Conservation (phyloP, 208 protist species). For the Acanthamoeba lugdunensis region DNA sequence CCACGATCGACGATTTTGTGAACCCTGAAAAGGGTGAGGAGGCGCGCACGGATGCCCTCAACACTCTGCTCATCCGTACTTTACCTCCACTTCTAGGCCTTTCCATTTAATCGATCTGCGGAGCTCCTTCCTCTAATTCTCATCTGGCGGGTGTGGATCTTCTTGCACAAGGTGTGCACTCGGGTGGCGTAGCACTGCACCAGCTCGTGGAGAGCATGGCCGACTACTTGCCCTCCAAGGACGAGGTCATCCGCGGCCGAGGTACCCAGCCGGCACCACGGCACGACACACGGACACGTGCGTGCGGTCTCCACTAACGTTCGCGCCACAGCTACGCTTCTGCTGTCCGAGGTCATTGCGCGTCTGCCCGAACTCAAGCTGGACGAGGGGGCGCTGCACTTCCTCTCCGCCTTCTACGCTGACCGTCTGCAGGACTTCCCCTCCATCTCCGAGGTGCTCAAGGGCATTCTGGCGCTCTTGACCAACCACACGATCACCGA, state of each 20-base stretch:
- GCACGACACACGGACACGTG: background rate
- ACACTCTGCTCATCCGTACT: background rate
- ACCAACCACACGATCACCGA: background rate
- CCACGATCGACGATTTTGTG: conserved; percentile 35
- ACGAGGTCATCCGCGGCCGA: conserved; percentile 54
- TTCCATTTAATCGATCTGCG: background rate
- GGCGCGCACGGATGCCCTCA: conserved; percentile 12
- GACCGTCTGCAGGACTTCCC: conserved; percentile 64
- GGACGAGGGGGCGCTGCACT: conserved; percentile 47
- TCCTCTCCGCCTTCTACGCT: conserved; percentile 43
- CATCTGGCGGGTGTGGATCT: too few species aligned
- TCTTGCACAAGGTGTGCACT: background rate
- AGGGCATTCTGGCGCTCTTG: conserved; percentile 53
- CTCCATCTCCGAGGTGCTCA: conserved; percentile 42
- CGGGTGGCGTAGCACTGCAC: conserved; percentile 41
- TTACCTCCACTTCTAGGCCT: background rate
- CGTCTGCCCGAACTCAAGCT: conserved; percentile 49
- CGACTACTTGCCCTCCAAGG: conserved; percentile 50
- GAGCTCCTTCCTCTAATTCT: background rate
- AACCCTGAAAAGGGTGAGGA: conserved; percentile 16
- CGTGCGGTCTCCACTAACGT: background rate
- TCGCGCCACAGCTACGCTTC: background rate
- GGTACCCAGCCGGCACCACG: background rate
- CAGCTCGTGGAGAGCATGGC: conserved; percentile 57
- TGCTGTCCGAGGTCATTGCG: conserved; percentile 46